Percentiles rank a stretch among this genome's conserved stretches.
These are phyloP conservation scores for Amaranthus cruentus DNA, from an alignment of 148 eudicot species.

Conservation along the genomic window DNA sequence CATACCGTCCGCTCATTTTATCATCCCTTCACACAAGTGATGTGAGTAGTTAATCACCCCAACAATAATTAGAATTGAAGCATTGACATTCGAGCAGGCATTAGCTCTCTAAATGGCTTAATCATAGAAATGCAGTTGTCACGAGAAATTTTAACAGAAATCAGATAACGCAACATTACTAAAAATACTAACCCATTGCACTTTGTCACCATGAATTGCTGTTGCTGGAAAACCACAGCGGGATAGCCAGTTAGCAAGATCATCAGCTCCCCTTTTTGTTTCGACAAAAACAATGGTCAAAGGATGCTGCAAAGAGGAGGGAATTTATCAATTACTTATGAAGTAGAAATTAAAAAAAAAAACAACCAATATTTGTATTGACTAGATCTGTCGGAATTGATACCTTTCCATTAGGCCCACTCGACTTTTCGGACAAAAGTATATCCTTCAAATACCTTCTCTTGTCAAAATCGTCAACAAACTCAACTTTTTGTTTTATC, in stretches of 20 bases:
- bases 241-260: constrained; percentile 49
- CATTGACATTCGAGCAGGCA: no score
- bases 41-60: no score
- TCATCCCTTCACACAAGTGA: no score
- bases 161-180: background rate
- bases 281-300: constrained; percentile 78
- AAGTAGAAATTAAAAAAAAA: background rate
- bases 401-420: constrained; percentile 52
- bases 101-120: background rate
- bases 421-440: constrained; percentile 41
- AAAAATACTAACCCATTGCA: constrained; percentile 50
- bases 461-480: constrained; percentile 64
- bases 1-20: no score
- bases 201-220: constrained; percentile 86
- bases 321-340: background rate
- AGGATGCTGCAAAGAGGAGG: constrained; percentile 42
- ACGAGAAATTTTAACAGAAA: background rate
- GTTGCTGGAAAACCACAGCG: constrained; percentile 65
- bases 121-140: background rate
- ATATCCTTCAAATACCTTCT: constrained; percentile 44
- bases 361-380: background rate
- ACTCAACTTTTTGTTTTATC: constrained; percentile 63
- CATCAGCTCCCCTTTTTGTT: constrained; percentile 83
- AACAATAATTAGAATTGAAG: no score
- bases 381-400: background rate